phyloP scores from a whole-genome alignment of 305 asterid genomes.

The Fraxinus platypoda region DNA sequence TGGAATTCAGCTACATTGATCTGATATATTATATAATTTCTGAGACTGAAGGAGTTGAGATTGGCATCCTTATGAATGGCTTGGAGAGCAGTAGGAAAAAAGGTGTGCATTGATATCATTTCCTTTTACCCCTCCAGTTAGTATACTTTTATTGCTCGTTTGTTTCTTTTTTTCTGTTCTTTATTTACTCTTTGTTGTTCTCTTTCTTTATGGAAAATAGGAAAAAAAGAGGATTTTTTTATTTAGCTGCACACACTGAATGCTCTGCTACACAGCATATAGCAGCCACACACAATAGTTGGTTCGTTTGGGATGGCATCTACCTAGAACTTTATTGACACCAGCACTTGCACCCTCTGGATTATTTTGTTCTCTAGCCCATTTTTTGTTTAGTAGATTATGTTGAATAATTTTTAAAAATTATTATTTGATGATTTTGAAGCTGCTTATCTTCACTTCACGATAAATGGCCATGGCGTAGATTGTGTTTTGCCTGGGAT shows the following conservation, averaged over 20 bases:
- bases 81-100: conserved; percentile 65
- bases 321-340: neutral
- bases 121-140: neutral
- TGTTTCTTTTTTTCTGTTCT: neutral
- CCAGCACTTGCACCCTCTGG: neutral
- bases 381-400: neutral
- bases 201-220: neutral
- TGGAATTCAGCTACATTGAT: neutral
- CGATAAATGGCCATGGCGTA: neutral
- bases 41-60: conserved; percentile 24
- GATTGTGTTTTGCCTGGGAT: neutral
- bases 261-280: neutral
- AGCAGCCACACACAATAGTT: neutral
- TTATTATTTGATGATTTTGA: neutral
- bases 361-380: neutral
- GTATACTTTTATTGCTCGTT: no score
- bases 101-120: conserved; percentile 40
- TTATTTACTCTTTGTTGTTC: neutral
- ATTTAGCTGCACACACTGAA: neutral
- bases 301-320: neutral
- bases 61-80: conserved; percentile 64
- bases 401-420: neutral
- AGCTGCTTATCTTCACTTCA: neutral
- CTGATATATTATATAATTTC: neutral
- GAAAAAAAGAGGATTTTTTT: neutral